Conservation (phyloP, 1,139 yeast species). For the Lodderomyces oxycetoniae region DNA sequence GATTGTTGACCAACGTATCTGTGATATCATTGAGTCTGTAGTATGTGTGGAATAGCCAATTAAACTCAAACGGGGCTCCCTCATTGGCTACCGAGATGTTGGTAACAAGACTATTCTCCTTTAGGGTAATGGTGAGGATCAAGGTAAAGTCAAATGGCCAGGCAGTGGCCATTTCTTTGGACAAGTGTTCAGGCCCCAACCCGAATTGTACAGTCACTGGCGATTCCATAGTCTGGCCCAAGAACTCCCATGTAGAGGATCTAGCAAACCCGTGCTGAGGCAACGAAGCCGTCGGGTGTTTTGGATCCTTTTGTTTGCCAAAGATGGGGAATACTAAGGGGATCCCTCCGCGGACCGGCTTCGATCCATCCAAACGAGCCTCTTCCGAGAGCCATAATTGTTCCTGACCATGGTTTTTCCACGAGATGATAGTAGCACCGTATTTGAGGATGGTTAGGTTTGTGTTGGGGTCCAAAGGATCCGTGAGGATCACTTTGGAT, state of each 20-base stretch:
- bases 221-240: conserved; percentile 64
- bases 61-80: conserved; percentile 70
- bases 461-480: conserved; percentile 50
- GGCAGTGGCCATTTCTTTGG: conserved; percentile 52
- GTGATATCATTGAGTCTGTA: conserved; percentile 70
- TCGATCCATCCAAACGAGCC: conserved; percentile 83
- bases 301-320: conserved; percentile 55
- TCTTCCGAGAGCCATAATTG: conserved; percentile 61
- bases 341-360: conserved; percentile 95
- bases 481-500: conserved; percentile 56
- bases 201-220: conserved; percentile 82
- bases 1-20: conserved; percentile 69
- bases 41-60: conserved; percentile 96
- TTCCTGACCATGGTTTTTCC: conserved; percentile 67
- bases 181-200: conserved; percentile 76
- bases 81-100: conserved; percentile 71
- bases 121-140: conserved; percentile 61
- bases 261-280: conserved; percentile 98
- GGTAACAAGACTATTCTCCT: conserved; percentile 53
- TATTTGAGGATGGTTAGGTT: conserved; percentile 65
- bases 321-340: conserved; percentile 95
- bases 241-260: conserved; percentile 82
- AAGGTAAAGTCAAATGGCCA: conserved; percentile 71
- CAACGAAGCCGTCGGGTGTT: conserved; percentile 42
- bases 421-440: conserved; percentile 86